phyloP scores from a whole-genome alignment of 2,329 filamentous ascomycete genomes.

The Colletotrichum siamense region DNA sequence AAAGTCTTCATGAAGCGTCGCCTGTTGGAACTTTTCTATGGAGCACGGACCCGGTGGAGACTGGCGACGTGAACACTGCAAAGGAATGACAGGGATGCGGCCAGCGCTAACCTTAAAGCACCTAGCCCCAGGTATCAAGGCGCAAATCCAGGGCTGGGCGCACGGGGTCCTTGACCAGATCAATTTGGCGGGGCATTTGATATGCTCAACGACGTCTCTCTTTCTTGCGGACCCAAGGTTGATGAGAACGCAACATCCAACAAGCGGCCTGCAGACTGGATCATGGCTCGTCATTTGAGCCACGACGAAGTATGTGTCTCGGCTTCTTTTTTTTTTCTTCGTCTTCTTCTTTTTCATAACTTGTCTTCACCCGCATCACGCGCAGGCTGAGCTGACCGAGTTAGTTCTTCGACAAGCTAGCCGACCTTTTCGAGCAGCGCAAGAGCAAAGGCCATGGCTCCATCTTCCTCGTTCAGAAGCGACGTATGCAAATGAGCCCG shows the following conservation, averaged over 20 bases:
- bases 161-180: background rate
- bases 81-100: background rate
- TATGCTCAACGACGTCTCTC: background rate
- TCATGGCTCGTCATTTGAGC: conserved; percentile 54
- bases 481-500: conserved; percentile 55
- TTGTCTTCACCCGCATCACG: background rate
- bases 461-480: conserved; percentile 78
- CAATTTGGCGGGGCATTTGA: background rate
- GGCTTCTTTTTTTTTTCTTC: background rate
- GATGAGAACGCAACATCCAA: background rate
- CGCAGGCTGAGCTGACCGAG: background rate
- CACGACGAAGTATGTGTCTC: conserved; percentile 66
- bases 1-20: background rate
- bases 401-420: conserved; percentile 77
- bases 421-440: conserved; percentile 69
- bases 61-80: no score
- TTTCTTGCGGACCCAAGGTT: background rate
- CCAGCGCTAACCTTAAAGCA: background rate
- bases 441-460: conserved; percentile 76
- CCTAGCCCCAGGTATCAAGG: background rate
- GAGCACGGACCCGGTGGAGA: background rate
- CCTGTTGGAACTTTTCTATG: background rate
- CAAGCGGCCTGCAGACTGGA: background rate
- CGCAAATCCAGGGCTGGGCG: background rate
- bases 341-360: no score